Percentiles rank a stretch among this genome's conserved stretches.
phyloP scores from a whole-genome alignment of 768 basidiomycete genomes.

The Macrolepiota fuliginosa region DNA sequence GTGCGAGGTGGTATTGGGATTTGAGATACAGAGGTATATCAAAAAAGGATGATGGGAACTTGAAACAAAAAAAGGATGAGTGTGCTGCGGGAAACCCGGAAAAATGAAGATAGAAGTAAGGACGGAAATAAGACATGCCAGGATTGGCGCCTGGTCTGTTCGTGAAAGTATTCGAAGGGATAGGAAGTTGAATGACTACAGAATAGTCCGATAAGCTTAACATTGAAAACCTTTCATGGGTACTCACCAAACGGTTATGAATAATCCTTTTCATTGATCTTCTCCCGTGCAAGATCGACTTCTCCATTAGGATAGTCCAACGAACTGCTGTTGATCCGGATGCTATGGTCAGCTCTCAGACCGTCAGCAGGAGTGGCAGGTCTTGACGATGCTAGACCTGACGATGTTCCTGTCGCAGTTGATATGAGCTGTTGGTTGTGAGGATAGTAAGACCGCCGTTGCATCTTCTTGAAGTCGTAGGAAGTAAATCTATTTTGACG shows the following conservation, averaged over 20 bases:
- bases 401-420: conserved; percentile 74
- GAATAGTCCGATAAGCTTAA: neutral
- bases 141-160: conserved; percentile 1
- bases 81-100: conserved; percentile 2
- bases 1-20: conserved; percentile 3
- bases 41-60: neutral
- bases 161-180: conserved; percentile 5
- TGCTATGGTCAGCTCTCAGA: conserved; percentile 36
- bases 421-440: conserved; percentile 73
- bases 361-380: conserved; percentile 69
- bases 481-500: conserved; percentile 66
- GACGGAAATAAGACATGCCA: conserved; percentile 2
- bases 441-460: conserved; percentile 88
- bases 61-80: neutral
- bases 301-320: conserved; percentile 29
- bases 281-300: conserved; percentile 30
- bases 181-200: neutral
- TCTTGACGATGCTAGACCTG: conserved; percentile 66
- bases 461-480: conserved; percentile 92
- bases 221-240: neutral
- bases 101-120: neutral
- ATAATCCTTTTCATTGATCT: conserved; percentile 48
- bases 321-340: conserved; percentile 34
- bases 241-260: conserved; percentile 29
- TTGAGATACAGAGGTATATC: conserved; percentile 15